Percentiles rank a stretch among this genome's conserved stretches.
These are phyloP conservation scores for Phytophthora rubi DNA, from an alignment of 352 stramenopile genomes.

Conservation along the genomic window DNA sequence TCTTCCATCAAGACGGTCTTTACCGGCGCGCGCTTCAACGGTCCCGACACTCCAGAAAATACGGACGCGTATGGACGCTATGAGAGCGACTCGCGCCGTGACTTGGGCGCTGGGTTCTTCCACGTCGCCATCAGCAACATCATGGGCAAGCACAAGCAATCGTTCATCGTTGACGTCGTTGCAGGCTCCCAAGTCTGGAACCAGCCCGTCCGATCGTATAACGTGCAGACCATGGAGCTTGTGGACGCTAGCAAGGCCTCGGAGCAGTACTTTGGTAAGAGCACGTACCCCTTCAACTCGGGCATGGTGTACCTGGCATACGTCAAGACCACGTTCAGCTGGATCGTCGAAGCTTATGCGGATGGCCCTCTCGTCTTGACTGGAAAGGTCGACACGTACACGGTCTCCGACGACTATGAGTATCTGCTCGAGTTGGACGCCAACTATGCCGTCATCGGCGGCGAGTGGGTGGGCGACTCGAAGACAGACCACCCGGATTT, in stretches of 20 bases:
- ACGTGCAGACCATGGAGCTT: constrained; percentile 37
- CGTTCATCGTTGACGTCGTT: constrained; percentile 58
- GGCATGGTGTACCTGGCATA: constrained; percentile 47
- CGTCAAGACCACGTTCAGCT: constrained; percentile 53
- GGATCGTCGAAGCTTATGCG: constrained; percentile 49
- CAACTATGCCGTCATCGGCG: constrained; percentile 45
- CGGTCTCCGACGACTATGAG: constrained; percentile 37
- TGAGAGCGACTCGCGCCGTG: constrained; percentile 43
- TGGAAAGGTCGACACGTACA: constrained; percentile 34
- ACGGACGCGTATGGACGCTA: constrained; percentile 57
- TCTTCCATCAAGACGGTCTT: constrained; percentile 41
- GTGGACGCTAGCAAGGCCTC: constrained; percentile 34
- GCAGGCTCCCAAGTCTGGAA: constrained; percentile 57
- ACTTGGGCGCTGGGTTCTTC: constrained; percentile 59
- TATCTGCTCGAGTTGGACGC: constrained; percentile 51
- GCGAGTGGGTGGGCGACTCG: constrained; percentile 43
- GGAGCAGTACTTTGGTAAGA: constrained; percentile 41
- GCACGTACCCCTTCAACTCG: constrained; percentile 56
- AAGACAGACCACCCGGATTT: constrained; percentile 45
- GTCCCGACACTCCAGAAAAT: constrained; percentile 18
- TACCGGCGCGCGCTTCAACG: constrained; percentile 52
- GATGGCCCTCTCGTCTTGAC: constrained; percentile 46
- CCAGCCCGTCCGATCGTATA: constrained; percentile 58
- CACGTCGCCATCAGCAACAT: constrained; percentile 59
- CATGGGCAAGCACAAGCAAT: constrained; percentile 46